Conservation (phyloP, 2,329 filamentous ascomycete genomes). For the Fusarium lyarnte region DNA sequence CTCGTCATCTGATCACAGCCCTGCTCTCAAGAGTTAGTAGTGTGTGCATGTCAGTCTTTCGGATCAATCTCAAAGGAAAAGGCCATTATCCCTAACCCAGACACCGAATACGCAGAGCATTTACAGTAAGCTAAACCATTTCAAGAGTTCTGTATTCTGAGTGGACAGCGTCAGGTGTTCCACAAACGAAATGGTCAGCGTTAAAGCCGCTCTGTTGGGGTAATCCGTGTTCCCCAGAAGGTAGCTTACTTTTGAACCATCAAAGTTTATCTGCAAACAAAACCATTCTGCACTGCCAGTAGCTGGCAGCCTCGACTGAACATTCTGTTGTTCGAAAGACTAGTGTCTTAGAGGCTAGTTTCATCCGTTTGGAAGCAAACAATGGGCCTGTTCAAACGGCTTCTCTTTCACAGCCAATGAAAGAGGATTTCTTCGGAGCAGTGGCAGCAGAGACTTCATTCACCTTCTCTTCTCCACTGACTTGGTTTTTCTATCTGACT, state of each 20-base stretch:
- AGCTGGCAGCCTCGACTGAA: not conserved
- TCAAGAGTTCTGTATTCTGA: no score
- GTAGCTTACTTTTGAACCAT: not conserved
- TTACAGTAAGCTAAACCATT: no score
- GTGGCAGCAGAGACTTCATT: not conserved
- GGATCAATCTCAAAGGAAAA: no score
- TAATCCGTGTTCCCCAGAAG: no score
- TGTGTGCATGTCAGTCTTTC: not conserved
- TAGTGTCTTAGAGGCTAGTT: not conserved
- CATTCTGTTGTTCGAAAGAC: not conserved
- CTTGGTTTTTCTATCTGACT: not conserved
- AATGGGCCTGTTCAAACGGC: not conserved
- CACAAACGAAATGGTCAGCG: fast-evolving
- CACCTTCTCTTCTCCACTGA: not conserved
- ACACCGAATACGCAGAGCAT: not conserved
- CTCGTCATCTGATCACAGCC: not conserved
- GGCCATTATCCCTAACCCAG: not conserved
- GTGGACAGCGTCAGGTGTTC: not conserved
- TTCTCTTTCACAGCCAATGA: not conserved
- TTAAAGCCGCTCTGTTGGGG: not conserved
- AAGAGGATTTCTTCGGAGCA: not conserved
- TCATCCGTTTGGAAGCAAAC: not conserved
- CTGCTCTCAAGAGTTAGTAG: not conserved
- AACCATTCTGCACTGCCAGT: not conserved
- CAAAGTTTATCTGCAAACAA: no score